Base-by-base conservation (phyloP, 148 eudicot genomes). In the Linanthus parryae region DNA sequence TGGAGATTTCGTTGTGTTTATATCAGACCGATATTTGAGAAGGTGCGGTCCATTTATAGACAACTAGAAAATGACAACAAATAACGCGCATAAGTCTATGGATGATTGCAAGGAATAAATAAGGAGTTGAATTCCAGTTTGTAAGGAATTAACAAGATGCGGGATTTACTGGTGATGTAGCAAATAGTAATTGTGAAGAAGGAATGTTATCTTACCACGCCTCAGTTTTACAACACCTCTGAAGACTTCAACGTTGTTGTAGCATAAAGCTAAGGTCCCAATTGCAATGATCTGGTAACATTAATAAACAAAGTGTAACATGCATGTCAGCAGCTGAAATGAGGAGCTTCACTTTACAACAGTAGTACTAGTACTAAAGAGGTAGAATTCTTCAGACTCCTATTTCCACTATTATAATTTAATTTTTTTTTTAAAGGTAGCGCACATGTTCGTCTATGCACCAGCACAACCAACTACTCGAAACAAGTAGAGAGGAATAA, bases 201-300 rank as follows among this genome's bases (percentile, higher is more conserved):
- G 15, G 16, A 29, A 61, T n/a, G n/a, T 7, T 39, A n/a, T 48
- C 83, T 73, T 71, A 88, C 96, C 96, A 12, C 95, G 86, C 65
- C 95, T 76, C 83, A 92, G 71, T 73, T 87, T 92, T 52, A 92
- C 96, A 15, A 77, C 96, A 49, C 94, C 96, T 72, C 83, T 73
- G 69, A 83, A 92, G 59, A 91, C 90, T 75, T 87, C 70, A 69
- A 87, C 48, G 60, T 92, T 92, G 83, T 87, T 73, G 83, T 81
- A 87, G 77, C 98, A 92, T 64, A 84, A 63, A 65, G 98, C 78
- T 56, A 87, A 63, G 5, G 94, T 87, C 66, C 95, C 98, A 62
- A 92, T 87, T 33, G 90, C 82, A 94, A 91, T 87, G 53, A 82
- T 67, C 82, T 82, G 68, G 56, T 26, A 30, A 46, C 1, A 37